phyloP scores from a whole-genome alignment of 202 grass and related monocot species.

The Carex sylvatica region DNA sequence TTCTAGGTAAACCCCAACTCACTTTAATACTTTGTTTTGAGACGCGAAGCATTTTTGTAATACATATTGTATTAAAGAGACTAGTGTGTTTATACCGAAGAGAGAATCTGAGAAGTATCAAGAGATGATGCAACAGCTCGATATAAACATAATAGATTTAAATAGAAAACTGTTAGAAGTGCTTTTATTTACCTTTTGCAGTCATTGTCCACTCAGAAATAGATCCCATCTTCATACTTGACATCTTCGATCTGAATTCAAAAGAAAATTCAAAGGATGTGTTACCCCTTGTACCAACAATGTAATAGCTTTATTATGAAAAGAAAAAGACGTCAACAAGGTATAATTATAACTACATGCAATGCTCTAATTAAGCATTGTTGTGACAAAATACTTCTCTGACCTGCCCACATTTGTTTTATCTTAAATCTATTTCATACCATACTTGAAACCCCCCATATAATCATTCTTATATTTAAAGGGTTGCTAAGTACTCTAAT shows the following conservation, averaged over 20 bases:
- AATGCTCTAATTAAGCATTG: neutral
- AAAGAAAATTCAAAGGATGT: neutral
- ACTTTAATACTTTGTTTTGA: neutral
- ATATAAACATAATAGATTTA: neutral
- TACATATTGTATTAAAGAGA: constrained; percentile 1
- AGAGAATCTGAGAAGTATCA: neutral
- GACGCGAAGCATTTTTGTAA: neutral
- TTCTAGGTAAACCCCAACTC: constrained; percentile 44
- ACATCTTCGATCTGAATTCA: neutral
- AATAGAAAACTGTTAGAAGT: neutral
- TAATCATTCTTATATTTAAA: constrained; percentile 6
- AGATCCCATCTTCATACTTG: neutral
- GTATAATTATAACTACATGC: neutral
- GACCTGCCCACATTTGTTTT: neutral
- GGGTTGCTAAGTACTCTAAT: neutral
- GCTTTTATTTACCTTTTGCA: neutral
- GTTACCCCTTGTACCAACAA: neutral
- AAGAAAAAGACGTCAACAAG: neutral
- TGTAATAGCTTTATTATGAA: neutral
- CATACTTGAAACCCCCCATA: neutral
- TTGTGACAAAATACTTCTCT: neutral
- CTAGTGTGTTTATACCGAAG: neutral
- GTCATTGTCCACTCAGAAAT: neutral
- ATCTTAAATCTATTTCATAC: neutral
- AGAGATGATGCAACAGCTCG: neutral